Evolutionary conservation across 441 rosid genomes (phyloP), one percentile per base, ranked within the genome.

Genomic region (Lepidium campestre): DNA sequence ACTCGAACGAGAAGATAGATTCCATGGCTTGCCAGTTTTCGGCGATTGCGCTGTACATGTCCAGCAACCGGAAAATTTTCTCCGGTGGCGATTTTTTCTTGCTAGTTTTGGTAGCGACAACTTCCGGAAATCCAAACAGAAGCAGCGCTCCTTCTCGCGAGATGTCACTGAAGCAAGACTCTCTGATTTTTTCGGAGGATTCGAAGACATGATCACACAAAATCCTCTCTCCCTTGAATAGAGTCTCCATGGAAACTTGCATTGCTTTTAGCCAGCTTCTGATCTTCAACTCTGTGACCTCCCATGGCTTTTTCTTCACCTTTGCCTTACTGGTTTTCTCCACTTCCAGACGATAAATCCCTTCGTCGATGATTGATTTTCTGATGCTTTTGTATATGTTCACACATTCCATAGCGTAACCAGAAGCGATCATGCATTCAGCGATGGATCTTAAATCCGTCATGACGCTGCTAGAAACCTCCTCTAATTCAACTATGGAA

Each of bases 311-410:
- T 77, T 79, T 90, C 67, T 81, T 85, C 10, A 77, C 44, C 50
- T 74, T 74, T 2, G 76, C 80, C 5, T 72, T 58, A 20, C 72
- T 80, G 1, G 22, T 22, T 53, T 62, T 66, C 65, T 83, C 93
- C 3, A 90, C 78, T 4, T 96, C 89, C 0, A 86, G 70, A 23
- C 82, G 79, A 19, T 85, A 85, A 31, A 93, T 72, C 4, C 86
- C 90, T 79, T 87, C 97, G 32, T 88, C 87, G 61, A 90, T 63
- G 11, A 90, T 82, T 1, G 94, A 93, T 80, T 82, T 88, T n/a
- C 97, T 76, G 35, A 84, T 79, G 10, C 71, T 48, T 72, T 80
- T 88, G 57, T 83, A 84, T 0, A 86, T 57, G 13, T 23, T 57
- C 0, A 80, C 15, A 76, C 98, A 93, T 77, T 93, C 97, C 55